These are phyloP conservation scores for Avena sativa DNA, from an alignment of 176 grass and related monocot genomes.

Conservation along the genomic window DNA sequence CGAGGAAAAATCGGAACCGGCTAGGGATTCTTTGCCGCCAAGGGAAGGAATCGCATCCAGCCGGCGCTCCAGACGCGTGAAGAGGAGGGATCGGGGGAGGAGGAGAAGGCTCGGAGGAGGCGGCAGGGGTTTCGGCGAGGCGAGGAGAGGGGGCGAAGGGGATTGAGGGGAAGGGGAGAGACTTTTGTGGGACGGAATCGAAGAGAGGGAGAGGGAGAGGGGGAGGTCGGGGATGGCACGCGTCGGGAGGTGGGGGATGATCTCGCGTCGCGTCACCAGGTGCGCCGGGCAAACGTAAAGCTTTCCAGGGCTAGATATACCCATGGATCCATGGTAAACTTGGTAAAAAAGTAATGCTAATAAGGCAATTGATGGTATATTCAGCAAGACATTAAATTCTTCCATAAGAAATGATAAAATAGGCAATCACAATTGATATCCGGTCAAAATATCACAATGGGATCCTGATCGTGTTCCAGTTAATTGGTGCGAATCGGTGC, in stretches of 20 bases:
- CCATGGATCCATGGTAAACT: not conserved
- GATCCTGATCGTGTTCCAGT: not conserved
- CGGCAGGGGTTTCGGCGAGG: slow-evolving; percentile 13
- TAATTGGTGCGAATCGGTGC: not conserved
- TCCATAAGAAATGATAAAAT: not conserved
- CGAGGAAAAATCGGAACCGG: not conserved
- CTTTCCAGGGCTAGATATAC: not conserved
- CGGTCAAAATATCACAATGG: not conserved
- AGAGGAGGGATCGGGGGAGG: not conserved
- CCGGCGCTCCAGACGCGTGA: not conserved
- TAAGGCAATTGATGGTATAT: not conserved
- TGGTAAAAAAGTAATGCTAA: not conserved
- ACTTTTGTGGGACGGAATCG: slow-evolving; percentile 17
- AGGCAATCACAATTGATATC: not conserved
- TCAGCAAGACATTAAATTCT: not conserved
- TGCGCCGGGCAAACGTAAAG: not conserved
- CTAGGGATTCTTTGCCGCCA: slow-evolving; percentile 2
- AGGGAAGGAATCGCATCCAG: not conserved
- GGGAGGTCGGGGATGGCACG: not conserved
- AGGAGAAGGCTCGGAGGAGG: not conserved
- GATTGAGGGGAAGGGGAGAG: slow-evolving; percentile 15
- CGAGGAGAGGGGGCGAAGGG: slow-evolving; percentile 9
- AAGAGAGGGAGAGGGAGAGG: not conserved
- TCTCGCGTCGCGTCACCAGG: not conserved
- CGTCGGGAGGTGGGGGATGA: slow-evolving; percentile 8